A percentile compares a stretch with the other conserved stretches of the same genome.
phyloP scores from a whole-genome alignment of 768 basidiomycete genomes.

The Tricholoma sp. region DNA sequence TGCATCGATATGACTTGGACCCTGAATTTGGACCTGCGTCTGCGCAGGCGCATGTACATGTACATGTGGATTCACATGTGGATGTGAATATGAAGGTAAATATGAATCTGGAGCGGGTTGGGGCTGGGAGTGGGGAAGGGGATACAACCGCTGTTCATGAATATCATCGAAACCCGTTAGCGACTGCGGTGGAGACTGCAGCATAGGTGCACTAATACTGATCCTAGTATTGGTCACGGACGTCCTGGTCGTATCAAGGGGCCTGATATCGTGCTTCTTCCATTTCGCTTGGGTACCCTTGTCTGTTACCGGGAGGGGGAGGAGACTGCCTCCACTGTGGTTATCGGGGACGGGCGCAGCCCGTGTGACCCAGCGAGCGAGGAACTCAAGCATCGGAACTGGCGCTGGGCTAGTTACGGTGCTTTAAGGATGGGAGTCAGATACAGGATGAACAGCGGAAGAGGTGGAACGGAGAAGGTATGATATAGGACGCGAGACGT shows the following conservation, averaged over 20 bases:
- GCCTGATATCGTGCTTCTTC: slow-evolving; percentile 11
- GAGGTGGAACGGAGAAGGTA: not conserved
- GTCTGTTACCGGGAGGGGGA: slow-evolving; percentile 24
- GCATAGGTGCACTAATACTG: slow-evolving; percentile 30
- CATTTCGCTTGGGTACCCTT: slow-evolving; percentile 14
- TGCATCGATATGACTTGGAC: slow-evolving; percentile 19
- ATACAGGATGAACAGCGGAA: not conserved
- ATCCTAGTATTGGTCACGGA: slow-evolving; percentile 7
- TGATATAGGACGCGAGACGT: not conserved
- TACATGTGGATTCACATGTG: not conserved
- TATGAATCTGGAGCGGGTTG: not conserved
- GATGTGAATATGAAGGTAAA: not conserved
- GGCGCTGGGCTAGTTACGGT: not conserved
- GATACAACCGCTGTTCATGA: slow-evolving; percentile 8
- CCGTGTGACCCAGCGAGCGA: slow-evolving; percentile 20
- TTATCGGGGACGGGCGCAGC: not conserved
- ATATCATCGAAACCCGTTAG: slow-evolving; percentile 23
- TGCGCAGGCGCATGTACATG: not conserved
- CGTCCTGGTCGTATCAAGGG: slow-evolving; percentile 14
- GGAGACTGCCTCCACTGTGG: slow-evolving; percentile 16
- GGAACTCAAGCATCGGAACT: slow-evolving; percentile 22
- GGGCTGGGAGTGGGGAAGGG: not conserved
- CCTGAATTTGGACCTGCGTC: not conserved
- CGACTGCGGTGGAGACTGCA: slow-evolving; percentile 24
- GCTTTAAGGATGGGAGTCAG: slow-evolving; percentile 3